Conservation (phyloP, 1,139 yeast species). For the Blastobotrys persicus region DNA sequence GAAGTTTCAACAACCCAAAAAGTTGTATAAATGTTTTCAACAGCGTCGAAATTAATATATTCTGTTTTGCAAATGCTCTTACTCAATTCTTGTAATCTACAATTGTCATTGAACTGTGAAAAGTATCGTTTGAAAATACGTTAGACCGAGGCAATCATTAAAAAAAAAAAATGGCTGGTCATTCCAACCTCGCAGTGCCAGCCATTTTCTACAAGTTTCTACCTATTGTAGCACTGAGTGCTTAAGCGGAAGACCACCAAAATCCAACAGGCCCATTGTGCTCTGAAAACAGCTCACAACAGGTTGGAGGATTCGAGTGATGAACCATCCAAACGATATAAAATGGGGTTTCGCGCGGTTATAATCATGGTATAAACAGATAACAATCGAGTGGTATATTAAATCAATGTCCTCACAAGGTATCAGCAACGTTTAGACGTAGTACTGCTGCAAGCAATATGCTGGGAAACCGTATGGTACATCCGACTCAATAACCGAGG, state of each 20-base stretch:
- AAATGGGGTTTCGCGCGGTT: background rate
- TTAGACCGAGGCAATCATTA: no score
- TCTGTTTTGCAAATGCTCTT: no score
- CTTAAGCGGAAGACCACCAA: background rate
- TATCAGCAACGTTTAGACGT: background rate
- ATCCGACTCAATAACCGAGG: no score
- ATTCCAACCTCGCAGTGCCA: background rate
- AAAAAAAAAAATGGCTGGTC: no score
- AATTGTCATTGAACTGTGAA: no score
- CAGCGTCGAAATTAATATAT: no score
- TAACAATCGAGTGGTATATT: background rate
- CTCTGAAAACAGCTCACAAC: slow-evolving; percentile 4
- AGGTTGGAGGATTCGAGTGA: slow-evolving; percentile 9
- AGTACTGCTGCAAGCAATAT: no score
- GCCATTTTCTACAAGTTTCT: background rate
- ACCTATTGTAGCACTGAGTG: background rate
- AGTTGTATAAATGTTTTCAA: slow-evolving; percentile 2
- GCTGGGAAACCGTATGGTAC: no score
- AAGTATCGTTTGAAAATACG: no score
- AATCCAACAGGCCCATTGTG: slow-evolving; percentile 8
- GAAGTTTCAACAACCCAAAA: background rate
- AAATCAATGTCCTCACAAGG: background rate
- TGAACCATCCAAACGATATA: slow-evolving; percentile 4
- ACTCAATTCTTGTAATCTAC: no score
- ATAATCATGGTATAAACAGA: background rate